Evolutionary conservation across 352 stramenopile species (phyloP).

Genomic region (Blastocystis sp.): DNA sequence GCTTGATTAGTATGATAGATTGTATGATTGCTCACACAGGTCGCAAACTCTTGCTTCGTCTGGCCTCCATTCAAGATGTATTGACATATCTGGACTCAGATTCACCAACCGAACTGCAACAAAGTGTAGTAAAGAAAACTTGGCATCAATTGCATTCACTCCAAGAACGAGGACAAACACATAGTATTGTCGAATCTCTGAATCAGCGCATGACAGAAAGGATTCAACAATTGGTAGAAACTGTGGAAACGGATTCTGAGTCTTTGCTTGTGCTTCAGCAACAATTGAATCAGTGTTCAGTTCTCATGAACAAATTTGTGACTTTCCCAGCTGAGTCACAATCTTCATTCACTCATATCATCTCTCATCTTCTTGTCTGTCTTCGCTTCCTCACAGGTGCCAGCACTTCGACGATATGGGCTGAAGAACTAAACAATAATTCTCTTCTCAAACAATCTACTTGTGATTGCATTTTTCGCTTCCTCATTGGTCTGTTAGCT

Average conservation of each 20-base stretch:
- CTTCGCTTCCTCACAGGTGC: neutral
- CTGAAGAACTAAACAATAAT: neutral
- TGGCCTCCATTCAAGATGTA: neutral
- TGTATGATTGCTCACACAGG: neutral
- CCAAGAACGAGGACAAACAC: no score
- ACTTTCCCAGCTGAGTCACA: neutral
- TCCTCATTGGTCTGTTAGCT: conserved; percentile 3
- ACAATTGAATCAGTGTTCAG: neutral
- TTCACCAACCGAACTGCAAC: neutral
- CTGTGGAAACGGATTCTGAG: neutral
- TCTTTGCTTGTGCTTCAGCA: neutral
- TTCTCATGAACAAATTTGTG: conserved; percentile 18
- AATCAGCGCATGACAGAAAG: neutral
- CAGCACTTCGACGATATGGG: neutral
- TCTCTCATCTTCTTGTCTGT: neutral
- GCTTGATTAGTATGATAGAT: neutral
- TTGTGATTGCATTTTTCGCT: neutral
- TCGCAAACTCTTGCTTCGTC: neutral
- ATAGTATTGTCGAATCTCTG: neutral
- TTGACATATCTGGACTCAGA: neutral
- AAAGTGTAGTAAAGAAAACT: neutral
- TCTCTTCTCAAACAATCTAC: neutral
- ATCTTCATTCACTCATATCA: neutral
- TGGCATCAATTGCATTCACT: neutral
- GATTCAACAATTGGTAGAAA: neutral